Evolutionary conservation across 129 eudicot genomes (phyloP), one percentile per base, ranked within the genome.

Genomic region (Flaveria linearis): DNA sequence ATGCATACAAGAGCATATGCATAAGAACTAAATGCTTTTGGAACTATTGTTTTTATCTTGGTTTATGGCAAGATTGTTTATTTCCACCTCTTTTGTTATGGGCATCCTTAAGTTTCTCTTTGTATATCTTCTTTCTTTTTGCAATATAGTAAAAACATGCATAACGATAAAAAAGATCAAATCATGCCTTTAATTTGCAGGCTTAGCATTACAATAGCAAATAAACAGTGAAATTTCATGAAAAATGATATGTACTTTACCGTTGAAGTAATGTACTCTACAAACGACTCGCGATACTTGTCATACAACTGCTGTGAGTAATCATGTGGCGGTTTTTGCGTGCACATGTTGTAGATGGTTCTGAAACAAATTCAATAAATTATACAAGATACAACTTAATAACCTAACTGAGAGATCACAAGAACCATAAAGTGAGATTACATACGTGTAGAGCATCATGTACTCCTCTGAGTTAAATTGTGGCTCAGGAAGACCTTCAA

Each of bases 401-500:
- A 75, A 9, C 47, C 53, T 7, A 70, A 50, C n/a, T 7, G 67
- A 22, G 1, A 53, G 46, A 63, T 6, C 14, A 51, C 16, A 11
- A 25, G 62, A 62, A 36, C 9, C 16, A 50, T 36, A 15, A 11
- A 73, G 49, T 17, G 12, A 71, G 52, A 39, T 67, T 72, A 73
- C 78, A 73, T 89, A 91, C 97, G 98, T 90, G 78, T 93, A 93
- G 53, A 90, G 98, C 91, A 88, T 88, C 95, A 90, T 90, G 86
- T 90, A 93, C 63, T 93, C 98, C 84, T 93, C 97, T 4, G 98
- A 88, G 83, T 86, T 93, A 84, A 93, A 93, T 41, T 90, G 98
- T 4, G 98, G 95, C 85, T 93, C 98, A 14, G 95, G 92, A 76
- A 85, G 79, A 14, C 98, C 91, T 87, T 93, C 98, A 25, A 93